Evolutionary conservation across 495 filamentous ascomycete genomes (phyloP).

Genomic region (Aspergillus saccharolyticus): DNA sequence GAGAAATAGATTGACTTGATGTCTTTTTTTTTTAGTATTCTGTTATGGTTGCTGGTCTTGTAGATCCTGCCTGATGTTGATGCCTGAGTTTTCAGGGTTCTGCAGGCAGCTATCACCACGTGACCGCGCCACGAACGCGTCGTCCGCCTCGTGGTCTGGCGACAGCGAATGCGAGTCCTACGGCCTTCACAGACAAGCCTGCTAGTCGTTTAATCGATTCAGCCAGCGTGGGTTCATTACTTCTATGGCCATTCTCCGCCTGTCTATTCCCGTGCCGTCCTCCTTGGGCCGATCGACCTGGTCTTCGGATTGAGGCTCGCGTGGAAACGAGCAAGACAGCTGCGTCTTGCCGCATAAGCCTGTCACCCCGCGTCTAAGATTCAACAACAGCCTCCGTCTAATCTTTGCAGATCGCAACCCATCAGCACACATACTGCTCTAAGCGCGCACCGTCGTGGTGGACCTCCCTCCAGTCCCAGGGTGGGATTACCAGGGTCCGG

Average conservation of each 20-base stretch:
- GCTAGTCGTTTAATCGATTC: neutral
- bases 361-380: constrained; percentile 14
- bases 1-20: neutral
- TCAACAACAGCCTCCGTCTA: constrained; percentile 2
- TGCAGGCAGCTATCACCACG: constrained; percentile 15
- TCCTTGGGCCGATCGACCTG: neutral
- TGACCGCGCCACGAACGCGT: constrained; percentile 41
- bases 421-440: neutral
- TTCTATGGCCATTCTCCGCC: constrained; percentile 2
- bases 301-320: constrained; percentile 9
- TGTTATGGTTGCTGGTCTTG: neutral
- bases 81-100: constrained; percentile 1
- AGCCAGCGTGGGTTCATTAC: neutral
- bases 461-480: too few species aligned
- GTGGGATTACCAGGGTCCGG: too few species aligned
- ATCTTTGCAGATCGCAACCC: constrained; percentile 12
- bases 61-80: neutral
- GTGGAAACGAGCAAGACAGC: constrained; percentile 10
- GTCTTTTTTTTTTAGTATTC: neutral
- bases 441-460: neutral
- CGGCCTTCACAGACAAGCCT: neutral
- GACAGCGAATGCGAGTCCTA: neutral
- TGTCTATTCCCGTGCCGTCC: neutral
- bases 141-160: constrained; percentile 6
- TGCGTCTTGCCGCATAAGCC: constrained; percentile 5